Evolutionary conservation across 768 basidiomycete species (phyloP), one percentile per base, ranked within the genome.

Genomic region (Pisolithus orientalis): DNA sequence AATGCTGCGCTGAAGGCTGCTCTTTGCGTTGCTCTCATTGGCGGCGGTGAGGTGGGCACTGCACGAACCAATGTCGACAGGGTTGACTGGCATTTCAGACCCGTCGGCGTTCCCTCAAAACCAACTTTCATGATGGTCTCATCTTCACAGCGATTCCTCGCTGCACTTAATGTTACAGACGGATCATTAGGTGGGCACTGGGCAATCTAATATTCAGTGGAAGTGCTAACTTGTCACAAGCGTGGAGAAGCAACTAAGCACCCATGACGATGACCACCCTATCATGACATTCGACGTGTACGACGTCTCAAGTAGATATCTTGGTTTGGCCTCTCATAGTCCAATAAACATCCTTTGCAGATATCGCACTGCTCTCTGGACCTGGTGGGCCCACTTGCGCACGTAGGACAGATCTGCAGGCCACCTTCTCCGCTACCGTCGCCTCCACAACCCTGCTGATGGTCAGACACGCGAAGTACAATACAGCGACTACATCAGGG

Each of bases 31-130:
- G 8, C 1, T 57, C 8, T 47, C 59, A 27, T 28, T 63, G 8
- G 54, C 68, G 28, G 46, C 64, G 40, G 66, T 70, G 27, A n/a
- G n/a, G n/a, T 68, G 62, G 52, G 84, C 84, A 27, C 68, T 87
- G 34, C 84, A 88, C 54, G 78, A 87, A 61, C 84, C 25, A 87
- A 92, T 51, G 87, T 82, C 50, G 89, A 89, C 42, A 70, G 87
- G 42, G 77, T 94, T 40, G 92, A 95, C 73, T 97, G 94, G 94
- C 79, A 96, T 68, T 87, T 82, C 58, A 68, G 75, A 14, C 77
- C 86, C 28, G 72, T 91, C 50, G 94, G 94, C 16, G 77, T 86
- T 4, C 89, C 91, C 72, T 84, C 4, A 63, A 59, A 0, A 61
- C 74, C 16, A 79, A 78, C 8, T 83, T 92, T 57, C 79, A 80